phyloP scores from a whole-genome alignment of 2,329 filamentous ascomycete genomes.

The Alternaria arborescens region DNA sequence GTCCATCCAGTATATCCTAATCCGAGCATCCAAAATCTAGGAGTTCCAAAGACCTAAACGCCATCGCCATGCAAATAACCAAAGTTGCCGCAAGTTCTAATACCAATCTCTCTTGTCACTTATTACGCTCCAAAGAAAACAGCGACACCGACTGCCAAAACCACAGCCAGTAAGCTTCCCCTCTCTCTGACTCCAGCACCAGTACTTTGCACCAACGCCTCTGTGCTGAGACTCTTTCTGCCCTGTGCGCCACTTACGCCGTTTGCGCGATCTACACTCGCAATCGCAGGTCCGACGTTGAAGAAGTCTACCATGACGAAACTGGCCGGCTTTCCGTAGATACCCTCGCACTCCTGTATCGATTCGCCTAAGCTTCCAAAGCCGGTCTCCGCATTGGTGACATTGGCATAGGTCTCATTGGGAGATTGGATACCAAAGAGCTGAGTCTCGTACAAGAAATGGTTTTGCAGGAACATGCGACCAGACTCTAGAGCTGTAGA shows the following conservation, averaged over 20 bases:
- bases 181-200: conserved; percentile 25
- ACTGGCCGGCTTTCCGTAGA: conserved; percentile 73
- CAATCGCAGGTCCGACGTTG: conserved; percentile 74
- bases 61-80: conserved; percentile 13
- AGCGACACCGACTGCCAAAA: conserved; percentile 42
- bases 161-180: conserved; percentile 39
- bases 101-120: not conserved
- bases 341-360: conserved; percentile 51
- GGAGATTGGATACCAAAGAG: conserved; percentile 51
- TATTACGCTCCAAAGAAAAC: conserved; percentile 38
- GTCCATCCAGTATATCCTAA: not conserved
- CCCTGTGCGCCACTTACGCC: conserved; percentile 52
- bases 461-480: conserved; percentile 78
- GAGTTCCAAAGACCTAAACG: not conserved
- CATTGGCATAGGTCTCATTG: conserved; percentile 62
- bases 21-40: not conserved
- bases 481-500: conserved; percentile 63
- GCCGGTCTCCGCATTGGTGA: conserved; percentile 71
- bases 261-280: conserved; percentile 76
- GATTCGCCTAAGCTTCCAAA: conserved; percentile 60
- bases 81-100: conserved; percentile 21
- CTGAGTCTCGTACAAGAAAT: conserved; percentile 73
- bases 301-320: conserved; percentile 85
- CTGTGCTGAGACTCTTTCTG: conserved; percentile 34
- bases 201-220: conserved; percentile 24